Base-by-base conservation (phyloP, 257 asterid species). In the Rauvolfia tetraphylla region DNA sequence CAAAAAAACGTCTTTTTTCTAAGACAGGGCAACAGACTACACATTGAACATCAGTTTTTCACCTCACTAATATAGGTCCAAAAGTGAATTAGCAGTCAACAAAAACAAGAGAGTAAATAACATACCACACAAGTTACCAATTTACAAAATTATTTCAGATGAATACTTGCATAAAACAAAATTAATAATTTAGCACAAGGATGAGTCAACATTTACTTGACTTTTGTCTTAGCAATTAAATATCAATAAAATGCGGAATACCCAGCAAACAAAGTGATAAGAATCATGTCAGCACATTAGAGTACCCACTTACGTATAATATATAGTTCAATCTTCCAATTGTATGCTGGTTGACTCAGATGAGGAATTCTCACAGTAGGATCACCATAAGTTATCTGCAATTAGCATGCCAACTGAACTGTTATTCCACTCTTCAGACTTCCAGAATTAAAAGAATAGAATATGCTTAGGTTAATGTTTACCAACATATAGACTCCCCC, bases 331-430 rank as follows among this genome's bases (percentile, higher is more conserved):
- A 91, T 88, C 73, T 88, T 88, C 99, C 99, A 95, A 87, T 87
- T 91, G 89, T 88, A 90, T 56, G 84, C 93, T 44, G 96, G 80
- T 54, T 87, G 89, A 71, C 79, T 88, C 82, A 95, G 81, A 89
- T 91, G 95, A 75, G 93, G 96, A 84, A 92, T 89, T 74, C 99
- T 90, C 73, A 86, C 97, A 66, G 85, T 87, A 77, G 99, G 98
- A 83, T 95, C 98, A 76, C 99, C 99, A 75, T 95, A 95, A 46
- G 99, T 95, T 85, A 95, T 91, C 99, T 95, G 89, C 88, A 81
- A 74, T 82, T 54, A 75, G 78, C 62, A 85, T 76, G 76, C 15
- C 75, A 68, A 53, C 25, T 76, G 39, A 68, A 61, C 56, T 73
- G 76, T 77, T 56, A 63, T 65, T 58, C 48, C 72, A 49, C 75